phyloP scores from a whole-genome alignment of 177 flowering plant species.

The Vitis hybrid region DNA sequence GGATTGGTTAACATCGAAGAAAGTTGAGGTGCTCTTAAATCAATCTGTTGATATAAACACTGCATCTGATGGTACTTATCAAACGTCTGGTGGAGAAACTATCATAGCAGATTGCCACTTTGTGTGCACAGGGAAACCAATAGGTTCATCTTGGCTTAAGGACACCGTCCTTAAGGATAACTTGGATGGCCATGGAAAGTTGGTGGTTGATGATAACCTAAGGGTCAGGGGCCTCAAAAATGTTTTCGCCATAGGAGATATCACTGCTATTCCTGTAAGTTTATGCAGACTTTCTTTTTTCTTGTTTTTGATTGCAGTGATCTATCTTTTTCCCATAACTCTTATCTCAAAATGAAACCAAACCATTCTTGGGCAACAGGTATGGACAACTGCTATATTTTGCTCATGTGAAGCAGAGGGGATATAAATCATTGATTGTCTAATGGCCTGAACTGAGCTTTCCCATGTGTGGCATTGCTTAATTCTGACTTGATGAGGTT shows the following conservation, averaged over 20 bases:
- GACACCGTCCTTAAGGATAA: slow-evolving; percentile 41
- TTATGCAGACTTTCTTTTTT: background rate
- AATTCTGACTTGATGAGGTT: too few relatives aligned
- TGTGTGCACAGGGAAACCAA: slow-evolving; percentile 55
- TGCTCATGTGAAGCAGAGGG: too few relatives aligned
- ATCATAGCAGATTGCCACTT: slow-evolving; percentile 70
- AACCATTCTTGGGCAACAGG: too few relatives aligned
- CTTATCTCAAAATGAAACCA: too few relatives aligned
- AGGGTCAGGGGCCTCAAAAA: slow-evolving; percentile 63
- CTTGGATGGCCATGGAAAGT: slow-evolving; percentile 57
- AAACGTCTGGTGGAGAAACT: slow-evolving; percentile 53
- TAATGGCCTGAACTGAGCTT: too few relatives aligned
- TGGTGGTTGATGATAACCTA: slow-evolving; percentile 66
- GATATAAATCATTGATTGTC: too few relatives aligned
- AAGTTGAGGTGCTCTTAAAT: slow-evolving; percentile 64
- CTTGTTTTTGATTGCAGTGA: background rate
- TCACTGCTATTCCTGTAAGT: slow-evolving; percentile 66
- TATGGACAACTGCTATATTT: too few relatives aligned
- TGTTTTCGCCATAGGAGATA: slow-evolving; percentile 82
- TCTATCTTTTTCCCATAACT: background rate
- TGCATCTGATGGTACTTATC: slow-evolving; percentile 35
- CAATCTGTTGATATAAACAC: slow-evolving; percentile 43
- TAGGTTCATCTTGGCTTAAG: slow-evolving; percentile 62
- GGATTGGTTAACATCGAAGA: slow-evolving; percentile 61
- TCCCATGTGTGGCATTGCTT: too few relatives aligned